Conservation (phyloP, 192 early-diverging fungal species). For the Mortierella alpina region DNA sequence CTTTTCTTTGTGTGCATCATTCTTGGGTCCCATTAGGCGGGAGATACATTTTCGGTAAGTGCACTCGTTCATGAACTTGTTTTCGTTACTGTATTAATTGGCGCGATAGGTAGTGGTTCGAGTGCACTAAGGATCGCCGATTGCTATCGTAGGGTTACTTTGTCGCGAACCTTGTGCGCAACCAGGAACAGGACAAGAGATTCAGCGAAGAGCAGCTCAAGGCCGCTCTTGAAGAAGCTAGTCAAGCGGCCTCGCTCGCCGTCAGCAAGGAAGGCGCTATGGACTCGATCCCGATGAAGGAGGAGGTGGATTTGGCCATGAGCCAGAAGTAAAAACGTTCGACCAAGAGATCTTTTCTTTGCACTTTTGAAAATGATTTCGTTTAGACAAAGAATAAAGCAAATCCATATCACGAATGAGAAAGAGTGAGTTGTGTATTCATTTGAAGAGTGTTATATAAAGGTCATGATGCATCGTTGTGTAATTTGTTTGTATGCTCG, state of each 20-base stretch:
- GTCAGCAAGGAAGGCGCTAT: slow-evolving; percentile 76
- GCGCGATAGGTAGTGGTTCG: neutral
- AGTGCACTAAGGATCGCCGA: neutral
- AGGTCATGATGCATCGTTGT: neutral
- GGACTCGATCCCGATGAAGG: slow-evolving; percentile 68
- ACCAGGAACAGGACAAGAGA: slow-evolving; percentile 31
- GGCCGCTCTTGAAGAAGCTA: slow-evolving; percentile 68
- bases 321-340: slow-evolving; percentile 8
- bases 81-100: slow-evolving; percentile 52
- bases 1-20: neutral
- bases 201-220: slow-evolving; percentile 44
- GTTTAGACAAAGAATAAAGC: too few species aligned
- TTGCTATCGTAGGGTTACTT: slow-evolving; percentile 72
- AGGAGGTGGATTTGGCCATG: slow-evolving; percentile 54
- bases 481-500: neutral
- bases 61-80: slow-evolving; percentile 51
- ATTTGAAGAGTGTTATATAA: neutral
- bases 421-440: neutral
- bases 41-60: slow-evolving; percentile 72
- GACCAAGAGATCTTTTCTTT: neutral
- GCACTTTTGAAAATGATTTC: too few species aligned
- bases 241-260: slow-evolving; percentile 72
- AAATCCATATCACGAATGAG: neutral
- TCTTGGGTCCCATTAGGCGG: slow-evolving; percentile 46
- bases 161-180: slow-evolving; percentile 63